Evolutionary conservation across 1,139 yeast species (phyloP).

Genomic region (Blastobotrys petasosporus): DNA sequence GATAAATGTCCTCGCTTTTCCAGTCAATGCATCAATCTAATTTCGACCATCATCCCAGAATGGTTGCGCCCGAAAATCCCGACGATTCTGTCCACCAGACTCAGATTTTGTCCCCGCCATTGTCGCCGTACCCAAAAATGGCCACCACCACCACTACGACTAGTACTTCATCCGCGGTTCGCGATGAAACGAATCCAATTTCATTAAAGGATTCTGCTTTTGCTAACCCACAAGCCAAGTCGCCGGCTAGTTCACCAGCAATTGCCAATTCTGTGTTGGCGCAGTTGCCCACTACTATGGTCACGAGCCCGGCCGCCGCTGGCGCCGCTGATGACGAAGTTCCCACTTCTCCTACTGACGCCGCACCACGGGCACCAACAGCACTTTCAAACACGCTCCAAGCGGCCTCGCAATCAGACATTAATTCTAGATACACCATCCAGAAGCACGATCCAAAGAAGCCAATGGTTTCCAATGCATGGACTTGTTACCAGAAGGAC

Average conservation of each 20-base stretch:
- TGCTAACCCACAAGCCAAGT: conserved; percentile 1
- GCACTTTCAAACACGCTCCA: background rate
- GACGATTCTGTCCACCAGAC: background rate
- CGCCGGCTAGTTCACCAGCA: conserved; percentile 10
- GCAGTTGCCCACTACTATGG: background rate
- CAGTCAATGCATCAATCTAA: conserved; percentile 6
- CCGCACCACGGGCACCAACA: background rate
- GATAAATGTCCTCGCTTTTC: conserved; percentile 5
- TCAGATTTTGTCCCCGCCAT: conserved; percentile 26
- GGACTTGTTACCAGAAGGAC: conserved; percentile 27
- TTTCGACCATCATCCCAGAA: conserved; percentile 1
- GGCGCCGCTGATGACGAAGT: background rate
- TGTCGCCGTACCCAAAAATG: conserved; percentile 27
- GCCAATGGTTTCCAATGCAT: conserved; percentile 24
- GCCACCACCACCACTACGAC: conserved; percentile 3
- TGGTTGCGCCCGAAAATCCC: conserved; percentile 4
- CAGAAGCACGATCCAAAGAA: conserved; percentile 19
- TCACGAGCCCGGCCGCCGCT: conserved; percentile 1
- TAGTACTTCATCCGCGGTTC: background rate
- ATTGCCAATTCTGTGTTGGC: conserved; percentile 3
- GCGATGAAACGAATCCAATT: background rate
- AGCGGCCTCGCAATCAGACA: background rate
- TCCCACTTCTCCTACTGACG: background rate
- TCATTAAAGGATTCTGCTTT: background rate
- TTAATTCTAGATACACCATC: conserved; percentile 15